Evolutionary conservation across 2,329 filamentous ascomycete genomes (phyloP).

Genomic region (Dactylellina leptospora): DNA sequence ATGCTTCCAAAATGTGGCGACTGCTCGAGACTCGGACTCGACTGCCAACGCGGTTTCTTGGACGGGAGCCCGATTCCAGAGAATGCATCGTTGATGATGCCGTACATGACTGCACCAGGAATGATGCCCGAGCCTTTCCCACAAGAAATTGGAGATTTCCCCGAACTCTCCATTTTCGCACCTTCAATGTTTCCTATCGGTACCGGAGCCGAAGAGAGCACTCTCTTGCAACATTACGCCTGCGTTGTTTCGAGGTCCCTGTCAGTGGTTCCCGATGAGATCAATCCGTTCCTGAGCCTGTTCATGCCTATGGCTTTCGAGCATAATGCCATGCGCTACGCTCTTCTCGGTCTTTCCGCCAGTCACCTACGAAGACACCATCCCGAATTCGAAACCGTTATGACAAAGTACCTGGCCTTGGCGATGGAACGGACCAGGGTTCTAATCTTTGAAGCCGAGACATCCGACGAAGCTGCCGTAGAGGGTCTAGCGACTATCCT

Average conservation of each 20-base stretch:
- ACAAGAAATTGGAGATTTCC: slow-evolving; percentile 38
- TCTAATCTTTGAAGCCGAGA: slow-evolving; percentile 47
- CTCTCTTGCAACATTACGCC: slow-evolving; percentile 54
- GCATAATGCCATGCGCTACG: slow-evolving; percentile 51
- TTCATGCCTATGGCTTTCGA: slow-evolving; percentile 54
- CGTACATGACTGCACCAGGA: slow-evolving; percentile 37
- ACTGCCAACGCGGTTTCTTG: slow-evolving; percentile 45
- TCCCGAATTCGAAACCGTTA: slow-evolving; percentile 47
- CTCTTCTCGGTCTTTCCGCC: slow-evolving; percentile 50
- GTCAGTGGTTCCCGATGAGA: slow-evolving; percentile 53
- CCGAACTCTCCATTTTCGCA: slow-evolving; percentile 46
- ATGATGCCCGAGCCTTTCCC: slow-evolving; percentile 25
- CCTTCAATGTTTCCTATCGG: slow-evolving; percentile 47
- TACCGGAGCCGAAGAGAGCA: slow-evolving; percentile 43
- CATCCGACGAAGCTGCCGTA: slow-evolving; percentile 52
- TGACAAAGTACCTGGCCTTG: slow-evolving; percentile 51
- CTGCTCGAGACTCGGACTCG: slow-evolving; percentile 48
- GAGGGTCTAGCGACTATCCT: slow-evolving; percentile 53
- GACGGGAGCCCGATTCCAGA: slow-evolving; percentile 32
- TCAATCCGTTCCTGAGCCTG: slow-evolving; percentile 52
- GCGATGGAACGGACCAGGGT: slow-evolving; percentile 51
- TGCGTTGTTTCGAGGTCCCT: slow-evolving; percentile 54
- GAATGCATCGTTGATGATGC: slow-evolving; percentile 21
- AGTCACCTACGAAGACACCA: slow-evolving; percentile 53
- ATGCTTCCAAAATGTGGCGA: slow-evolving; percentile 49